Evolutionary conservation across 2,329 filamentous ascomycete species (phyloP).

Genomic region (Hypoxylon sp.): DNA sequence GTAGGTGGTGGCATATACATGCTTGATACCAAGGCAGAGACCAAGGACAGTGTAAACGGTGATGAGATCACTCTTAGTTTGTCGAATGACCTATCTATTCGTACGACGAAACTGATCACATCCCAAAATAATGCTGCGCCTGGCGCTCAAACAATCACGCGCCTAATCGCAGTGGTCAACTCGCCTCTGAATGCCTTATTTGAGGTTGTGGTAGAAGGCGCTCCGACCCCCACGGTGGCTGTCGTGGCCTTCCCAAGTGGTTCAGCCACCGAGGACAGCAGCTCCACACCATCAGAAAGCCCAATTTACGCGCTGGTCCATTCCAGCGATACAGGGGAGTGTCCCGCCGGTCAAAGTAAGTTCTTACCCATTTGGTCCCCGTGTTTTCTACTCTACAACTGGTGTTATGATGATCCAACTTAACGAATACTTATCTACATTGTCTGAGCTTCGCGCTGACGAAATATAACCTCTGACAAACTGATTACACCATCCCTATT

Average conservation of each 20-base stretch:
- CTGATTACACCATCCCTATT: conserved; percentile 73
- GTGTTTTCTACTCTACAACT: conserved; percentile 41
- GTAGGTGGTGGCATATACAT: conserved; percentile 95
- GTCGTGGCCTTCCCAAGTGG: conserved; percentile 76
- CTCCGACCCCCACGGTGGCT: conserved; percentile 80
- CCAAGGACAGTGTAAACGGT: conserved; percentile 49
- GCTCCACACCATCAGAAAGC: conserved; percentile 52
- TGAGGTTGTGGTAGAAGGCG: conserved; percentile 78
- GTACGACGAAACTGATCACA: conserved; percentile 68
- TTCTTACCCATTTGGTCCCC: conserved; percentile 53
- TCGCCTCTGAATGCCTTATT: conserved; percentile 78
- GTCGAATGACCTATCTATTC: conserved; percentile 71
- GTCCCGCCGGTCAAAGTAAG: conserved; percentile 91
- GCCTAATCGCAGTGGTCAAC: conserved; percentile 78
- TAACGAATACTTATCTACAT: conserved; percentile 99
- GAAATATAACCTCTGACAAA: conserved; percentile 87
- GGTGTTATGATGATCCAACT: conserved; percentile 86
- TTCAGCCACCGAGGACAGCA: conserved; percentile 58
- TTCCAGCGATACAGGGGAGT: conserved; percentile 93
- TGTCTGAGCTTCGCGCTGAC: conserved; percentile 94
- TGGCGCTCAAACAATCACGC: conserved; percentile 62
- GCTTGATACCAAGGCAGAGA: conserved; percentile 77
- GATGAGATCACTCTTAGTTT: conserved; percentile 64
- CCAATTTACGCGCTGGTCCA: conserved; percentile 78
- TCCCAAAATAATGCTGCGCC: conserved; percentile 55